Evolutionary conservation across 2,329 filamentous ascomycete species (phyloP).

Genomic region (Aspergillus sp.): DNA sequence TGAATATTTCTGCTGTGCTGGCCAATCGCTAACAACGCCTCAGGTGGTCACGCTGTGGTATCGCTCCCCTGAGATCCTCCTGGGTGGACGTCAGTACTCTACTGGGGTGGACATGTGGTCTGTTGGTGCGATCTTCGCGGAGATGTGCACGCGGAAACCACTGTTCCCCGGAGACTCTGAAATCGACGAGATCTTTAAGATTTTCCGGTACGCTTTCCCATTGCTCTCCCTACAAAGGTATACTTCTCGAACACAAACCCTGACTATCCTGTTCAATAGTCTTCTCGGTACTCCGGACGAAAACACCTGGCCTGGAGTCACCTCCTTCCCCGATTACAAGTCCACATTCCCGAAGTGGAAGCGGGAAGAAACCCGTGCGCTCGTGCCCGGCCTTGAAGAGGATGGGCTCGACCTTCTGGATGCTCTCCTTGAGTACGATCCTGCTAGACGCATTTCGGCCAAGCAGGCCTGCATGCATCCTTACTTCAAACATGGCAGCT

Average conservation of each 20-base stretch:
- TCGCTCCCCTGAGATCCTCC: slow-evolving; percentile 82
- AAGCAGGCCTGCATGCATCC: slow-evolving; percentile 83
- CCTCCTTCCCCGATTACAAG: slow-evolving; percentile 94
- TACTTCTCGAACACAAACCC: slow-evolving; percentile 7
- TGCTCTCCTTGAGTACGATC: slow-evolving; percentile 78
- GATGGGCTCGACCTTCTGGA: slow-evolving; percentile 52
- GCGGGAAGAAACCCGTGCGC: slow-evolving; percentile 62
- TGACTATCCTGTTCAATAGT: slow-evolving; percentile 41
- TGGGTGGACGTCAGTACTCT: slow-evolving; percentile 87
- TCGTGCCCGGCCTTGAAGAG: slow-evolving; percentile 73
- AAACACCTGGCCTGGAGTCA: slow-evolving; percentile 81
- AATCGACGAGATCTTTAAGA: slow-evolving; percentile 94
- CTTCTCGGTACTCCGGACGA: slow-evolving; percentile 81
- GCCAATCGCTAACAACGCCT: slow-evolving; percentile 7
- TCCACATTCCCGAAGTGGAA: slow-evolving; percentile 88
- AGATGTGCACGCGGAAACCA: slow-evolving; percentile 93
- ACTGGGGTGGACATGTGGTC: slow-evolving; percentile 97
- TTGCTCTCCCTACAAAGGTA: background rate
- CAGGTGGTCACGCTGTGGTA: slow-evolving; percentile 92
- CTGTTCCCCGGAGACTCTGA: slow-evolving; percentile 90
- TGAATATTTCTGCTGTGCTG: background rate
- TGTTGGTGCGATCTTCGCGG: slow-evolving; percentile 88
- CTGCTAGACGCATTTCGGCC: slow-evolving; percentile 79
- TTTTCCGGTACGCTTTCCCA: slow-evolving; percentile 66
- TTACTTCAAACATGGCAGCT: slow-evolving; percentile 65